A percentile compares a stretch with the other conserved stretches of the same genome.
phyloP scores from a whole-genome alignment of 441 rosid species.

The Populus trichocarpa region DNA sequence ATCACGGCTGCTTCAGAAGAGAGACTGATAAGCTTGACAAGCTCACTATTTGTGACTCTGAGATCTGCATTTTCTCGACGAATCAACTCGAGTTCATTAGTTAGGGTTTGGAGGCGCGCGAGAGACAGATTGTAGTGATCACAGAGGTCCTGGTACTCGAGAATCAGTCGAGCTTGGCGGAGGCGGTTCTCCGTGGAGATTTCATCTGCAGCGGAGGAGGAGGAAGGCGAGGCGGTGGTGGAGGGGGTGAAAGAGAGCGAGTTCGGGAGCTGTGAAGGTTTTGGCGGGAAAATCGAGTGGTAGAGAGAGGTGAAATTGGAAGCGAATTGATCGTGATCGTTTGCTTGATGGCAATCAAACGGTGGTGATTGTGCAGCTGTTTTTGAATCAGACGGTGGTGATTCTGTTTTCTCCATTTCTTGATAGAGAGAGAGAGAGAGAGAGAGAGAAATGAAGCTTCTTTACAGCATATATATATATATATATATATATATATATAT shows the following conservation, averaged over 20 bases:
- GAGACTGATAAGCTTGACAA: constrained; percentile 47
- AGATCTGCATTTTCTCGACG: constrained; percentile 54
- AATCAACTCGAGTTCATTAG: constrained; percentile 46
- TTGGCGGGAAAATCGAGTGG: constrained; percentile 67
- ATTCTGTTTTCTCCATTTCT: constrained; percentile 47
- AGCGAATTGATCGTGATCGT: constrained; percentile 34
- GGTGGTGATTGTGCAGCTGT: constrained; percentile 23
- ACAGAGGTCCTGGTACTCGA: constrained; percentile 63
- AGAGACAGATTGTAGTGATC: constrained; percentile 59
- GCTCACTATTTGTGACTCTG: constrained; percentile 49
- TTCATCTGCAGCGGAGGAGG: constrained; percentile 10
- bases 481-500: too few relatives aligned
- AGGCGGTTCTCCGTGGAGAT: constrained; percentile 59
- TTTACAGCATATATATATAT: not conserved
- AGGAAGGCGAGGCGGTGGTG: constrained; percentile 21
- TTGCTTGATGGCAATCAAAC: constrained; percentile 9
- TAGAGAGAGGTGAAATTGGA: constrained; percentile 52
- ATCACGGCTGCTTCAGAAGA: constrained; percentile 36
- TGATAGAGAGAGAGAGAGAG: not conserved
- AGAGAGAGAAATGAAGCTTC: not conserved
- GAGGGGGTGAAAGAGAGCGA: constrained; percentile 25
- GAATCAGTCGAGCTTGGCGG: constrained; percentile 60
- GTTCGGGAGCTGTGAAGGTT: constrained; percentile 32
- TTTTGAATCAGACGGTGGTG: constrained; percentile 20
- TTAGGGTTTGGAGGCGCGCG: constrained; percentile 47